A percentile compares a stretch with the other conserved stretches of the same genome.
Conservation (phyloP, 2,329 filamentous ascomycete species). For the Cadophora luteo-olivacea region DNA sequence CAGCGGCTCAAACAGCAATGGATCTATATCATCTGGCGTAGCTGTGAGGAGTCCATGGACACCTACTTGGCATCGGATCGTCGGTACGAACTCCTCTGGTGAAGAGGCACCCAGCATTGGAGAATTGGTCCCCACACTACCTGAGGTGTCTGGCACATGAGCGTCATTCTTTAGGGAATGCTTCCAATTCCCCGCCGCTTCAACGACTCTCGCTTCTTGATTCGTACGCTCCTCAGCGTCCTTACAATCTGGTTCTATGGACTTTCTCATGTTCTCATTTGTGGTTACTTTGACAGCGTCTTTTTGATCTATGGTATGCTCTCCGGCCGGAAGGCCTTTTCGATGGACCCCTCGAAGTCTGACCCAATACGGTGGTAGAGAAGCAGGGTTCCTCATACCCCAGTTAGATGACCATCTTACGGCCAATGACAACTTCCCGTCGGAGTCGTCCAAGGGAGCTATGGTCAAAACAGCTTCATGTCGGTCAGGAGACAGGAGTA, state of each 20-base stretch:
- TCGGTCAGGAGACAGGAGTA: conserved; percentile 61
- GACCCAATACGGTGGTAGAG: conserved; percentile 67
- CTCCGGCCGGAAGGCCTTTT: background rate
- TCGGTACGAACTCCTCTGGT: conserved; percentile 17
- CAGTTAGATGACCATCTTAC: conserved; percentile 62
- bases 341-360: conserved; percentile 49
- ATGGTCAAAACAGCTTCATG: conserved; percentile 58
- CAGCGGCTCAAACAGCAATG: conserved; percentile 34
- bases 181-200: background rate
- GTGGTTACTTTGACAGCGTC: conserved; percentile 3
- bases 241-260: conserved; percentile 4
- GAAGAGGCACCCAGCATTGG: conserved; percentile 35
- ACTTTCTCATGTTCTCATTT: conserved; percentile 13
- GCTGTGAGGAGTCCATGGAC: conserved; percentile 55
- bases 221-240: conserved; percentile 2
- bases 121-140: background rate
- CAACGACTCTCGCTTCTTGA: background rate
- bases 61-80: conserved; percentile 58
- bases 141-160: background rate
- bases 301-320: background rate
- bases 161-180: background rate
- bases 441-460: conserved; percentile 63
- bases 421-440: conserved; percentile 63
- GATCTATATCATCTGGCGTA: conserved; percentile 48
- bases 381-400: conserved; percentile 57